Base-by-base conservation (phyloP, 768 basidiomycete species). In the Tricholoma matsutake region DNA sequence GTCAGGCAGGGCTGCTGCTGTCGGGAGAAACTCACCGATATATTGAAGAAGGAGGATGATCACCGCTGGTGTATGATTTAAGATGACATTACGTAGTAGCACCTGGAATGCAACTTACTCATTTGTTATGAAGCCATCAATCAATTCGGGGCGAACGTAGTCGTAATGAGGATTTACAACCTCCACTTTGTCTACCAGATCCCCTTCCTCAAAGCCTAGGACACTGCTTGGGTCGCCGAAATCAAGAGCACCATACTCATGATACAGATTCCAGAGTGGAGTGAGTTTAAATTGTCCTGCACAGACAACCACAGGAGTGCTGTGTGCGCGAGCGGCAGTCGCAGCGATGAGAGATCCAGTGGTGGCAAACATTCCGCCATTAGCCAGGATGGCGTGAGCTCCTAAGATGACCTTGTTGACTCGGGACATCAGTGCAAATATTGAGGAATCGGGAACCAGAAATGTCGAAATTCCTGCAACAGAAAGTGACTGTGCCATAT, bases 261-360 rank as follows among this genome's bases (percentile, higher is more conserved):
- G 89, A 72, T 93, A 92, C 58, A 92, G 73, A 73, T 93, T 92
- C 90, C 93, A 95, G 28, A 89, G 74, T 8, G 95, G 96, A 6
- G 94, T 96, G 65, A 98, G 79, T 72, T 99, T 99, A 78, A 95
- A 99, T 74, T 97, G 95, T 2, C 96, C 97, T 2, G 93, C 90
- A 68, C 92, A 94, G 11, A 97, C 91, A 37, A 96, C 91, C 47
- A 98, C 91, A 0, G 94, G 94, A 18, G 93, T 95, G 67, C 89
- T 86, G 76, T 97, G 94, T 29, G 88, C 90, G 59, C 86, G 86
- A 35, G 96, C 96, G 53, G 95, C 94, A 22, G 89, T 86, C 3
- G 92, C 93, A 1, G 88, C 92, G 45, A 95, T 79, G 16, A 94
- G 81, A 1, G 93, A 90, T 18, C 96, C 96, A 0, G 91, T 83